Percentiles rank a stretch among this genome's conserved stretches.
These are phyloP conservation scores for Citrus mangshanensis DNA, from an alignment of 345 rosid genomes.

Conservation along the genomic window DNA sequence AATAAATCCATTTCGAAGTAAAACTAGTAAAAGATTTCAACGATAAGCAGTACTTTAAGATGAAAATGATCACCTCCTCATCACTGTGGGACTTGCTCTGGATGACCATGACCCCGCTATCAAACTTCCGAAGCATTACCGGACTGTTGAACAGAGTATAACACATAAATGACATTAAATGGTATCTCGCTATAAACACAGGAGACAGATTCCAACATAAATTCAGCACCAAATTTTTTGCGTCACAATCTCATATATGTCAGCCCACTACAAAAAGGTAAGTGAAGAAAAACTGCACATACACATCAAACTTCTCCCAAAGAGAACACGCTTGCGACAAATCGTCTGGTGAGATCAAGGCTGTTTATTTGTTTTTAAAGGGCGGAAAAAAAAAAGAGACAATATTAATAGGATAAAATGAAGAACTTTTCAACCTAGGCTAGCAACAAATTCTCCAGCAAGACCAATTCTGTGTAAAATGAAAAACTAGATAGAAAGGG, in stretches of 20 bases:
- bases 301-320: conserved; percentile 97
- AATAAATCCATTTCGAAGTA: neutral
- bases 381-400: neutral
- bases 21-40: neutral
- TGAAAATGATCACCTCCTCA: conserved; percentile 64
- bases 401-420: neutral
- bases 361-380: conserved; percentile 28
- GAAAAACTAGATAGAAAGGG: neutral
- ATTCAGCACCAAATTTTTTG: neutral
- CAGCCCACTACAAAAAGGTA: neutral
- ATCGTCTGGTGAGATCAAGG: conserved; percentile 94
- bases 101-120: conserved; percentile 96
- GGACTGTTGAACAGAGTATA: conserved; percentile 57
- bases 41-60: neutral
- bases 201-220: neutral
- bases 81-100: conserved; percentile 92
- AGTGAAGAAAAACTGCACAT: conserved; percentile 28
- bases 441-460: neutral
- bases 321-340: conserved; percentile 87
- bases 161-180: conserved; percentile 18
- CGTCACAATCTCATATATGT: neutral
- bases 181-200: neutral
- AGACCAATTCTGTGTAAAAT: neutral
- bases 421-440: neutral
- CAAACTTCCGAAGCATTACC: conserved; percentile 95